A percentile compares a stretch with the other conserved stretches of the same genome.
phyloP scores from a whole-genome alignment of 2,329 filamentous ascomycete species.

The Pyrenophora seminiperda region DNA sequence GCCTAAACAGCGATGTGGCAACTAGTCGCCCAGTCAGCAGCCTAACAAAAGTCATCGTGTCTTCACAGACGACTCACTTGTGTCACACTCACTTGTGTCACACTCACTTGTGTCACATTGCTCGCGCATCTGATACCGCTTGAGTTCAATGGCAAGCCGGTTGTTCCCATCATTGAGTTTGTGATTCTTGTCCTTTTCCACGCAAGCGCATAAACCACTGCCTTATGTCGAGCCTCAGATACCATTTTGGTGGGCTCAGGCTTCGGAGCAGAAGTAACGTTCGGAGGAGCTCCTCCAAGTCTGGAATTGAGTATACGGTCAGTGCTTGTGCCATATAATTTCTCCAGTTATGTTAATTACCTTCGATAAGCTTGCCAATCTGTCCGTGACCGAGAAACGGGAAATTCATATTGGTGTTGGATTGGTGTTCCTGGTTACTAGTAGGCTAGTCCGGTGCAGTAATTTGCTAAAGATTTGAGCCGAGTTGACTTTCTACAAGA shows the following conservation, averaged over 20 bases:
- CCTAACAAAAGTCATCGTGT: background rate
- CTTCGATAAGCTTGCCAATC: conserved; percentile 22
- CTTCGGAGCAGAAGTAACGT: conserved; percentile 10
- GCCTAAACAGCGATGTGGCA: too few relatives aligned
- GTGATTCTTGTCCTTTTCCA: conserved; percentile 17
- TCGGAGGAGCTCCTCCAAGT: conserved; percentile 24
- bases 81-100: too few relatives aligned
- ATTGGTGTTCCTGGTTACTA: background rate
- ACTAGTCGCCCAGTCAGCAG: background rate
- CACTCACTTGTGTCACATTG: too few relatives aligned
- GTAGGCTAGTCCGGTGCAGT: background rate
- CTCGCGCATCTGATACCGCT: conserved; percentile 12
- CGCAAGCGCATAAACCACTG: conserved; percentile 17
- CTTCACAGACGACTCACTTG: background rate
- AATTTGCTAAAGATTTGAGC: background rate
- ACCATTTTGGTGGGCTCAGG: conserved; percentile 20
- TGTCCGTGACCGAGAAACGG: conserved; percentile 20
- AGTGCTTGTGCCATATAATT: background rate
- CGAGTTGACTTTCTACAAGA: background rate
- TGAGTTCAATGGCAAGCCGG: conserved; percentile 19
- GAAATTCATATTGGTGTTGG: conserved; percentile 6
- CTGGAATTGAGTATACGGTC: background rate
- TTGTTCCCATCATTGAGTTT: conserved; percentile 34
- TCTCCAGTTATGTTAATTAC: background rate
- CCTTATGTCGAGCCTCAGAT: conserved; percentile 17